These are phyloP conservation scores for Jackrogersella minutella DNA, from an alignment of 495 filamentous ascomycete genomes.

Conservation along the genomic window DNA sequence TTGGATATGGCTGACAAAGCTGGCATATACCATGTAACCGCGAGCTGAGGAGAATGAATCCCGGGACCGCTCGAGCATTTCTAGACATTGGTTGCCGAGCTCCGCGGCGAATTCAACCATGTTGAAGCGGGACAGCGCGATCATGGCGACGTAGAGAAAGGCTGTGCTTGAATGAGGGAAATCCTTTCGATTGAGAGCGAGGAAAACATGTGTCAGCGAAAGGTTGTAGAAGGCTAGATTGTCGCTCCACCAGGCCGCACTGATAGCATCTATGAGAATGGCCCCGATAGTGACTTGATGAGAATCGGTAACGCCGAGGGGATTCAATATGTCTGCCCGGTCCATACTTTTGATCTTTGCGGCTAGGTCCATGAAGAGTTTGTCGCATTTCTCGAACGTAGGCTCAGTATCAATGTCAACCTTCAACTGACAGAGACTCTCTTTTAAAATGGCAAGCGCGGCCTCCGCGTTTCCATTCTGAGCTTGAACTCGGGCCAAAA, in stretches of 20 bases:
- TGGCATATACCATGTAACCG: conserved; percentile 73
- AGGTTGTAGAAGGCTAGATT: conserved; percentile 78
- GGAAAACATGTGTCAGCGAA: conserved; percentile 72
- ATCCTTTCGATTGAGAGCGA: conserved; percentile 68
- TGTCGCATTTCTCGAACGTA: conserved; percentile 78
- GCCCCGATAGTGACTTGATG: conserved; percentile 71
- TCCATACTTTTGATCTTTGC: conserved; percentile 66
- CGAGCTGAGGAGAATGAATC: conserved; percentile 75
- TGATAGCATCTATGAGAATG: conserved; percentile 77
- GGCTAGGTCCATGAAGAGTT: conserved; percentile 68
- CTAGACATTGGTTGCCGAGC: conserved; percentile 69
- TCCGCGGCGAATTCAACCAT: conserved; percentile 72
- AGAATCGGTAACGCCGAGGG: conserved; percentile 60
- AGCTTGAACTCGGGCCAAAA: conserved; percentile 78
- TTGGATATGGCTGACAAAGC: conserved; percentile 78
- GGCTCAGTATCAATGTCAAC: conserved; percentile 69
- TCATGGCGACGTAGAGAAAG: conserved; percentile 77
- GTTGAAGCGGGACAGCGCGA: conserved; percentile 75
- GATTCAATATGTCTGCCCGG: conserved; percentile 61
- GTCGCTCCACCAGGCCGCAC: conserved; percentile 86
- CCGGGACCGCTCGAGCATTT: conserved; percentile 69
- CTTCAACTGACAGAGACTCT: conserved; percentile 72
- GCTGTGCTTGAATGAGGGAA: conserved; percentile 80
- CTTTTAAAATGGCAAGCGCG: conserved; percentile 72
- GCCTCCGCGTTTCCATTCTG: conserved; percentile 72